These are phyloP conservation scores for Fusarium piperis DNA, from an alignment of 2,329 filamentous ascomycete genomes.

Conservation along the genomic window DNA sequence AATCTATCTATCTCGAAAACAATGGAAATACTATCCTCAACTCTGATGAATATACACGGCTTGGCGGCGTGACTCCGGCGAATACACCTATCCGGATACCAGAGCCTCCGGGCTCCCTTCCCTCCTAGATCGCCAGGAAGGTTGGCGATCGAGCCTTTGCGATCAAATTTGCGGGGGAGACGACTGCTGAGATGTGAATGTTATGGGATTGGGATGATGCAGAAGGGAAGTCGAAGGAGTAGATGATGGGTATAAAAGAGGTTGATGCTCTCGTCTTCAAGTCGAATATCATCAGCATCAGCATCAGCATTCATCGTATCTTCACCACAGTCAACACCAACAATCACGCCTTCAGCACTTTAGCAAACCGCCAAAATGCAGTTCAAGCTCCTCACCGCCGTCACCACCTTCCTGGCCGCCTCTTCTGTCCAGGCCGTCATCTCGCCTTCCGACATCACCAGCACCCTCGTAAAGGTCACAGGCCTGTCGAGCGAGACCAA, in stretches of 20 bases:
- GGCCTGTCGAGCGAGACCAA: background rate
- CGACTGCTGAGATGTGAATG: background rate
- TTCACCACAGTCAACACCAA: background rate
- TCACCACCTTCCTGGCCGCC: constrained; percentile 25
- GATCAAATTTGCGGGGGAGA: background rate
- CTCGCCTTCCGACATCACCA: background rate
- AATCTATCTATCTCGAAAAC: background rate
- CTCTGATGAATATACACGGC: background rate
- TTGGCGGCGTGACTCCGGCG: background rate
- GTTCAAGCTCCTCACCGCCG: constrained; percentile 30
- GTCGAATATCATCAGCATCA: background rate
- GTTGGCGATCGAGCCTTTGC: background rate
- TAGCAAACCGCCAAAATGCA: constrained; percentile 15
- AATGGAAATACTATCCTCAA: background rate
- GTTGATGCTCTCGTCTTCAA: background rate
- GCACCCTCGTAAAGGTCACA: background rate
- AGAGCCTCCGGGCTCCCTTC: background rate
- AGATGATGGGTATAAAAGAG: background rate
- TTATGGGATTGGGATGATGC: background rate
- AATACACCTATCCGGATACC: background rate
- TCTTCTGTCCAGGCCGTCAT: constrained; percentile 12
- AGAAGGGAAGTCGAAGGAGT: background rate
- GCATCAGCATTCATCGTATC: background rate
- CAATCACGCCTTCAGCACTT: background rate
- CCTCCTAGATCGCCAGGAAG: background rate